Conservation (phyloP, 176 grass and related monocot genomes). For the Avena sativa region DNA sequence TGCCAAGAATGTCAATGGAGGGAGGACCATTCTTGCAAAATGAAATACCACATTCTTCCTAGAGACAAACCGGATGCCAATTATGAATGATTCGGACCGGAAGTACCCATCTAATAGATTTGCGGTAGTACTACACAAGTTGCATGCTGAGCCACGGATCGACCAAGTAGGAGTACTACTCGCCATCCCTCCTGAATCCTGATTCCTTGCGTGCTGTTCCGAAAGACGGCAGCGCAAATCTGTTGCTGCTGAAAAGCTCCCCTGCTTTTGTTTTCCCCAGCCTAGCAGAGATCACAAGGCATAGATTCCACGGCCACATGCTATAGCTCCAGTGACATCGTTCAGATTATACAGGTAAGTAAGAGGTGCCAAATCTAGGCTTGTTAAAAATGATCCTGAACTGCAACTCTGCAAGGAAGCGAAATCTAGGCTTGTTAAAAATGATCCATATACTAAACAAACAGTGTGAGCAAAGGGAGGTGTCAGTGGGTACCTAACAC, state of each 20-base stretch:
- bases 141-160: conserved; percentile 13
- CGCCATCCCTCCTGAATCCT: conserved; percentile 35
- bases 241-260: conserved; percentile 14
- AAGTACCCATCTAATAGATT: conserved; percentile 15
- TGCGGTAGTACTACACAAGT: background rate
- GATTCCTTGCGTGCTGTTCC: conserved; percentile 42
- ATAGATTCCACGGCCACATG: conserved; percentile 45
- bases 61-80: background rate
- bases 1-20: conserved; percentile 32
- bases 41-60: background rate
- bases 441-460: background rate
- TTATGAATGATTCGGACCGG: background rate
- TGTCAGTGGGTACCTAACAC: background rate
- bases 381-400: too few relatives aligned
- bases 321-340: background rate
- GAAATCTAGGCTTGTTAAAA: too few relatives aligned
- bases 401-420: too few relatives aligned
- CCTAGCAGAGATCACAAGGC: conserved; percentile 41
- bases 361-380: background rate
- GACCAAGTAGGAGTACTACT: conserved; percentile 13
- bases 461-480: background rate
- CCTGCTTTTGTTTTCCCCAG: background rate
- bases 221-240: conserved; percentile 43
- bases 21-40: background rate
- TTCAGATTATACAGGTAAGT: background rate